Conservation (phyloP, 2,329 filamentous ascomycete species). For the Exophiala alcalophila region DNA sequence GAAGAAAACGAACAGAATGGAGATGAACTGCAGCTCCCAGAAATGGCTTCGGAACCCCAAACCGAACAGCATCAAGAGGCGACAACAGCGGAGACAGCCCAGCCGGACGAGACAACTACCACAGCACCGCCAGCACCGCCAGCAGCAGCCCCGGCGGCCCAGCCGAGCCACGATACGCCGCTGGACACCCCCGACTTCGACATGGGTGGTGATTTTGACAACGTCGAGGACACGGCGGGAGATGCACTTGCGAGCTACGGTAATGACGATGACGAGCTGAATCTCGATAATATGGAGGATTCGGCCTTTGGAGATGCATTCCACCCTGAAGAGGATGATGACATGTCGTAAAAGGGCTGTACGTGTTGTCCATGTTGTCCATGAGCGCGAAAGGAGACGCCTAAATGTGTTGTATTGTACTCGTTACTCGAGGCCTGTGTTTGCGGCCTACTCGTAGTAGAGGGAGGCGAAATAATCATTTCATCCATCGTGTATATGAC, state of each 20-base stretch:
- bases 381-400: too few relatives aligned
- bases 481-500: too few relatives aligned
- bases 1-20: slow-evolving; percentile 45
- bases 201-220: slow-evolving; percentile 58
- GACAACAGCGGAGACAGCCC: slow-evolving; percentile 1
- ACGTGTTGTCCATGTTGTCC: too few relatives aligned
- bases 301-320: slow-evolving; percentile 83
- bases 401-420: too few relatives aligned
- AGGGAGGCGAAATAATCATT: too few relatives aligned
- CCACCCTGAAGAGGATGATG: slow-evolving; percentile 55
- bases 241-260: slow-evolving; percentile 68
- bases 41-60: not conserved
- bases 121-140: slow-evolving; percentile 32
- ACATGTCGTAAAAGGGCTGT: slow-evolving; percentile 27
- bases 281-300: slow-evolving; percentile 66
- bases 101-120: too few relatives aligned
- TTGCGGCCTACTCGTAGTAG: too few relatives aligned
- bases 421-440: too few relatives aligned
- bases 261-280: slow-evolving; percentile 52
- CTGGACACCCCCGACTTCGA: slow-evolving; percentile 27
- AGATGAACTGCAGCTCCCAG: slow-evolving; percentile 9
- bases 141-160: slow-evolving; percentile 7
- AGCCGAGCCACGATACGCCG: slow-evolving; percentile 12
- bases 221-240: slow-evolving; percentile 67
- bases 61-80: slow-evolving; percentile 3